Percentiles rank a stretch among this genome's conserved stretches.
phyloP scores from a whole-genome alignment of 2,329 filamentous ascomycete genomes.

The Ceratocystis ficicola region DNA sequence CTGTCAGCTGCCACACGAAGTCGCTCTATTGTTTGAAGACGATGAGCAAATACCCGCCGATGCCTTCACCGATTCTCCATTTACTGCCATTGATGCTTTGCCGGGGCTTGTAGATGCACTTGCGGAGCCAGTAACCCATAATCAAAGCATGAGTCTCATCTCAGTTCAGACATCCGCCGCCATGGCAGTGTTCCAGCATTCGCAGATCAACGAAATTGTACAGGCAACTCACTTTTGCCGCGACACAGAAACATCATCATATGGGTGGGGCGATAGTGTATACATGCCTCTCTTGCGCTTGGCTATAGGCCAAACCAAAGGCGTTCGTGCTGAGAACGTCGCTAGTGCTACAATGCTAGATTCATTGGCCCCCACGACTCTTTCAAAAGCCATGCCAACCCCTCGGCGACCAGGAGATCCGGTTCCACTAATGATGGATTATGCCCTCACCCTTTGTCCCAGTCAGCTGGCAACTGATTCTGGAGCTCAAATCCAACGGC shows the following conservation, averaged over 20 bases:
- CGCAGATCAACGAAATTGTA: constrained; percentile 16
- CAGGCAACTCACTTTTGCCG: constrained; percentile 18
- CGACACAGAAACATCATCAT: constrained; percentile 10
- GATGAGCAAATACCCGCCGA: constrained; percentile 17
- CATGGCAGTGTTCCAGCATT: constrained; percentile 20
- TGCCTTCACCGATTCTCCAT: constrained; percentile 17
- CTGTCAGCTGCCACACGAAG: constrained; percentile 17
- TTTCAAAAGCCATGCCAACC: constrained; percentile 12
- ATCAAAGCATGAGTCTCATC: constrained; percentile 14
- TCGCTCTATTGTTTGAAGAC: constrained; percentile 14
- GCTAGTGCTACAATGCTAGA: constrained; percentile 12
- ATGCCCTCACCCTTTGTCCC: constrained; percentile 15
- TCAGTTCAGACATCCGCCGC: constrained; percentile 17
- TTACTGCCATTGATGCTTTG: constrained; percentile 14
- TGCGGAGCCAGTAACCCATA: constrained; percentile 12
- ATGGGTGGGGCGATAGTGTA: constrained; percentile 18
- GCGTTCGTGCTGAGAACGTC: constrained; percentile 15
- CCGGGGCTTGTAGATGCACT: constrained; percentile 15
- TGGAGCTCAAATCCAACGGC: constrained; percentile 16
- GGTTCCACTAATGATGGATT: constrained; percentile 18
- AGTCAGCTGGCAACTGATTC: constrained; percentile 10
- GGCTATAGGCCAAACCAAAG: constrained; percentile 10
- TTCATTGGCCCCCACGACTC: constrained; percentile 7
- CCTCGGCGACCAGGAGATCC: background rate
- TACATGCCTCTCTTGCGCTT: constrained; percentile 18